These are phyloP conservation scores for Alisma plantagoaquatica DNA, from an alignment of 106 monocot species.

Conservation along the genomic window DNA sequence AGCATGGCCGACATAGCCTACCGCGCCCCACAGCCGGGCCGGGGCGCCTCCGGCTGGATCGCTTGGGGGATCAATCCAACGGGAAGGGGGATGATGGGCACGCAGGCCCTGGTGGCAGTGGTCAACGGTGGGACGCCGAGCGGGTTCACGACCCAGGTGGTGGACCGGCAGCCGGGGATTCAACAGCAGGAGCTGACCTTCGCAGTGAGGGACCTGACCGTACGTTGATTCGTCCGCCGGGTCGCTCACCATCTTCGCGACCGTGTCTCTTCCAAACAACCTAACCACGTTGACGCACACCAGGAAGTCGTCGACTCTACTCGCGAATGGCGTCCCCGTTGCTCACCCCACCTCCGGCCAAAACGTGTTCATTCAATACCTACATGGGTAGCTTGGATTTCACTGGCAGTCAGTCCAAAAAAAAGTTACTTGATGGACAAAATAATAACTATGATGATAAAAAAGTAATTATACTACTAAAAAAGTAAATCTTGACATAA, in stretches of 20 bases:
- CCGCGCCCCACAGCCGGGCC: slow-evolving; percentile 36
- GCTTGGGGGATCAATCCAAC: slow-evolving; percentile 71
- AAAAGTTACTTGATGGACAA: no score
- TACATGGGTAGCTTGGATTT: no score
- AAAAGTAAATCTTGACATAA: no score
- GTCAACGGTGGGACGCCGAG: slow-evolving; percentile 7
- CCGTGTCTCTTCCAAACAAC: slow-evolving; percentile 16
- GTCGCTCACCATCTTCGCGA: slow-evolving; percentile 20
- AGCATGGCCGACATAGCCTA: slow-evolving; percentile 59
- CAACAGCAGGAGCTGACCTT: slow-evolving; percentile 8
- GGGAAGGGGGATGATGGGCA: slow-evolving; percentile 40
- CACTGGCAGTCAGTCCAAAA: no score
- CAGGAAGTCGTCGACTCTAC: slow-evolving; percentile 17
- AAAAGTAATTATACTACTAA: no score
- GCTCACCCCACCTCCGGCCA: slow-evolving; percentile 6
- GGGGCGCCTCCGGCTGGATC: slow-evolving; percentile 47
- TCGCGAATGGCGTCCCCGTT: slow-evolving; percentile 6
- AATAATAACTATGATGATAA: no score
- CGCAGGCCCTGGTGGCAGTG: slow-evolving; percentile 61
- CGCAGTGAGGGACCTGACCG: slow-evolving; percentile 1
- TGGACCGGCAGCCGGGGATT: slow-evolving; percentile 1
- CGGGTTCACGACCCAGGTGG: slow-evolving; percentile 21
- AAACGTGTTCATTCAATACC: no score
- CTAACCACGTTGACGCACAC: slow-evolving; percentile 14
- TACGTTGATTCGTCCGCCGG: slow-evolving; percentile 9